Conservation (phyloP, 139 green algal species). For the Chloropicon primus region DNA sequence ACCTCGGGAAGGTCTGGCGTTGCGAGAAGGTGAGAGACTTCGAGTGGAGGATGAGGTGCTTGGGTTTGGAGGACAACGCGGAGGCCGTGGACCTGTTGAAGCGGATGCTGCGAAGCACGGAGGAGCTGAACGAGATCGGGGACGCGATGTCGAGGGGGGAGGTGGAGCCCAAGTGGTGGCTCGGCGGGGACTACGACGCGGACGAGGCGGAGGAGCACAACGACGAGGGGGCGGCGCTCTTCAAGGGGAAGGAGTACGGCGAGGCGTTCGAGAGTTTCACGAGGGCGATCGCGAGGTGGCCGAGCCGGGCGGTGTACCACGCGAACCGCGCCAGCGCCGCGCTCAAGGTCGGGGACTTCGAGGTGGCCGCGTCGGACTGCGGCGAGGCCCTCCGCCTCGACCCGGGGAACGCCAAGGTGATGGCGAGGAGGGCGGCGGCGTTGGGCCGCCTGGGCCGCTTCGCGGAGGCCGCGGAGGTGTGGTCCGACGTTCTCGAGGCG, state of each 20-base stretch:
- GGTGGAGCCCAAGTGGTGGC: not conserved
- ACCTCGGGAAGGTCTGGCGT: not conserved
- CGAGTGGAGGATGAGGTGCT: not conserved
- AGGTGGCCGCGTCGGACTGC: slow-evolving; percentile 26
- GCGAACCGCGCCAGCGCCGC: slow-evolving; percentile 34
- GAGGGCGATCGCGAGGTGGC: slow-evolving; percentile 35
- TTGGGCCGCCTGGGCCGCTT: not conserved
- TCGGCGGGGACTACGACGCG: not conserved
- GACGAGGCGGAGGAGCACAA: slow-evolving; percentile 7
- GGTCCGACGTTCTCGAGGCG: not conserved
- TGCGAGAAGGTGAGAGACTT: not conserved
- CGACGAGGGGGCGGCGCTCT: slow-evolving; percentile 15
- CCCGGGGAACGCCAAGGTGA: slow-evolving; percentile 4
- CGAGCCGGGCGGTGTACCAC: slow-evolving; percentile 29
- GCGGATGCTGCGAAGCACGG: not conserved
- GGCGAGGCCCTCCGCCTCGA: slow-evolving; percentile 17
- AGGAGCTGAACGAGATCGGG: not conserved
- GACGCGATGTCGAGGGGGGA: not conserved
- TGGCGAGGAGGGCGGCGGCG: not conserved
- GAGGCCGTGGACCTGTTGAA: not conserved
- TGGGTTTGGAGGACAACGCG: not conserved
- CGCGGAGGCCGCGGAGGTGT: not conserved
- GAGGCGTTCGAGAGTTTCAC: slow-evolving; percentile 37
- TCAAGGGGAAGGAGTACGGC: slow-evolving; percentile 10
- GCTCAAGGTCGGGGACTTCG: slow-evolving; percentile 20